Evolutionary conservation across 1,139 yeast species (phyloP).

Genomic region (Debaryomyces sp.): DNA sequence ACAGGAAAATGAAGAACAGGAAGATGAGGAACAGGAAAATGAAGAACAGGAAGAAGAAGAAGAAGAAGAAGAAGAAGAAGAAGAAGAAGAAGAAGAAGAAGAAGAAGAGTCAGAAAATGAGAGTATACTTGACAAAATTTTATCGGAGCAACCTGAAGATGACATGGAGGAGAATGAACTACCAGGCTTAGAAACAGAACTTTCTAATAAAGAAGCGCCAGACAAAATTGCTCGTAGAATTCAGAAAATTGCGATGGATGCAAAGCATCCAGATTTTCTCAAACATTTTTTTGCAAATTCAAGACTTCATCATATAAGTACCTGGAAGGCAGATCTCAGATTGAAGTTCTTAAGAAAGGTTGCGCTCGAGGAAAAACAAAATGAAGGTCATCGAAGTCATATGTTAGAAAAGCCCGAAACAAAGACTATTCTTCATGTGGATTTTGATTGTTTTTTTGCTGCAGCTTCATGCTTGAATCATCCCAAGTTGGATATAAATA

Average conservation of each 20-base stretch:
- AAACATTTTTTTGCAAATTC: constrained; percentile 75
- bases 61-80: constrained; percentile 10
- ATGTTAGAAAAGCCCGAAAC: constrained; percentile 5
- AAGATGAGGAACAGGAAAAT: too few species aligned
- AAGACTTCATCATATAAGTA: constrained; percentile 82
- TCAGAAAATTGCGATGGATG: constrained; percentile 41
- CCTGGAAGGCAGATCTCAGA: constrained; percentile 81
- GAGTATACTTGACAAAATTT: not conserved
- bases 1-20: too few species aligned
- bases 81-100: constrained; percentile 10
- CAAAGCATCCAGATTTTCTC: constrained; percentile 79
- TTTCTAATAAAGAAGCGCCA: not conserved
- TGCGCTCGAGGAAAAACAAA: constrained; percentile 3
- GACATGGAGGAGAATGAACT: constrained; percentile 1
- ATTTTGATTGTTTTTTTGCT: constrained; percentile 93
- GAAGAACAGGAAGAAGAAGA: too few species aligned
- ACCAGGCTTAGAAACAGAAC: not conserved
- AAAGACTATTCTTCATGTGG: constrained; percentile 69
- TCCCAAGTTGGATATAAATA: constrained; percentile 57
- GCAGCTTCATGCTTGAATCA: constrained; percentile 70
- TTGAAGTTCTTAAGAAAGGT: constrained; percentile 56
- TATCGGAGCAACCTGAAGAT: constrained; percentile 7
- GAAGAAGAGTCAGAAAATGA: constrained; percentile 3
- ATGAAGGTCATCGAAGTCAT: not conserved
- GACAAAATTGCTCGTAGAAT: not conserved